phyloP scores from a whole-genome alignment of 768 basidiomycete species.

The Amanita pseudoporphyria region DNA sequence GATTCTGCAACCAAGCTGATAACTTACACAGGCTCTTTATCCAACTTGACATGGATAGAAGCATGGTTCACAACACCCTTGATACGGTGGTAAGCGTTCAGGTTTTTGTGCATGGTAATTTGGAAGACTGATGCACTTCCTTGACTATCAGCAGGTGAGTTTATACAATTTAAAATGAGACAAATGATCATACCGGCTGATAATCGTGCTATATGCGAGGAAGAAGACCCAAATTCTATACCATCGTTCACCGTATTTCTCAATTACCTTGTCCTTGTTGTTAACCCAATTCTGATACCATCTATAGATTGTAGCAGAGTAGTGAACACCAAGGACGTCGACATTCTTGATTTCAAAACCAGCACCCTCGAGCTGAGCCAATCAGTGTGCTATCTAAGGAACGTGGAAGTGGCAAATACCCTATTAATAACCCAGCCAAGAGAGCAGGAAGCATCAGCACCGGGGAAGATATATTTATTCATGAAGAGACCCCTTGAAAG shows the following conservation, averaged over 20 bases:
- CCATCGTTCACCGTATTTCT: conserved; percentile 88
- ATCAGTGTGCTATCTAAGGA: background rate
- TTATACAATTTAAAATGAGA: conserved; percentile 4
- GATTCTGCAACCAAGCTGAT: background rate
- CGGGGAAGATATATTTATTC: conserved; percentile 99
- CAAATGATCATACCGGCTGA: conserved; percentile 44
- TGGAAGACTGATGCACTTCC: conserved; percentile 93
- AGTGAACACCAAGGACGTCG: conserved; percentile 96
- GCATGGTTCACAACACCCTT: conserved; percentile 74
- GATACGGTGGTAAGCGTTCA: conserved; percentile 91
- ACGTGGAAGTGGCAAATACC: conserved; percentile 15
- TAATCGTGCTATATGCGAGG: conserved; percentile 87
- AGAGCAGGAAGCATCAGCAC: conserved; percentile 93
- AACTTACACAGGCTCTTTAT: conserved; percentile 41
- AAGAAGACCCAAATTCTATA: conserved; percentile 97
- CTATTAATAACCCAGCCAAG: conserved; percentile 87
- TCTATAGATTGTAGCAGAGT: conserved; percentile 78
- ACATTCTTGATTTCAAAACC: conserved; percentile 97
- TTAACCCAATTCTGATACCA: conserved; percentile 98
- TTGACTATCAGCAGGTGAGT: conserved; percentile 40
- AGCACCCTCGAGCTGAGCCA: conserved; percentile 66
- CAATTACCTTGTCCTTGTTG: conserved; percentile 86
- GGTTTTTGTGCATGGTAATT: conserved; percentile 95
- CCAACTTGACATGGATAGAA: conserved; percentile 64
- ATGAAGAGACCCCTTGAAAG: conserved; percentile 78